phyloP scores from a whole-genome alignment of 2,329 filamentous ascomycete genomes.

The Tolypocladium pustulatum region DNA sequence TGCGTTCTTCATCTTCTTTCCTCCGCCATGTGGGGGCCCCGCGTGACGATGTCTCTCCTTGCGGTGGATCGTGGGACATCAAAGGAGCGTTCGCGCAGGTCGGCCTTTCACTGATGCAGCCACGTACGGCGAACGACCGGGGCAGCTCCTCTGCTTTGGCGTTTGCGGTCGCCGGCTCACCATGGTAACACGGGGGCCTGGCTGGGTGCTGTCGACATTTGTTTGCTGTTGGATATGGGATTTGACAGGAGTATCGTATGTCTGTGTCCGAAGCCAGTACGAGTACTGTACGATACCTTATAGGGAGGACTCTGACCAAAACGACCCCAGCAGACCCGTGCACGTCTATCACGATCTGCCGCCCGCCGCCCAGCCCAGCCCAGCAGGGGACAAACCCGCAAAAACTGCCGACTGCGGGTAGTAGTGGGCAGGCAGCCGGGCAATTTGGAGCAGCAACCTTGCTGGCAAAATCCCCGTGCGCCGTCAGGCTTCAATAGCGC shows the following conservation, averaged over 20 bases:
- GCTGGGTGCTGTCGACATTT: not conserved
- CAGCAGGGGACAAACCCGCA: not conserved
- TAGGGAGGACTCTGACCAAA: not conserved
- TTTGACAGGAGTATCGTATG: not conserved
- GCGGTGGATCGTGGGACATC: not conserved
- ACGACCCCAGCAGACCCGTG: not conserved
- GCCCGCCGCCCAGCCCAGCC: not conserved
- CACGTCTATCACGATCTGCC: not conserved
- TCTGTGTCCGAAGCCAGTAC: not conserved
- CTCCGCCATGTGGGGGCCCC: not conserved
- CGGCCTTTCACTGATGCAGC: too few species aligned
- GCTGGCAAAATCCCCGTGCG: not conserved
- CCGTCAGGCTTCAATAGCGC: not conserved
- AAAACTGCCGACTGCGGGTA: not conserved
- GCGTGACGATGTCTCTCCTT: not conserved
- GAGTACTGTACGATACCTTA: too few species aligned
- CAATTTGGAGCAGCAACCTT: not conserved
- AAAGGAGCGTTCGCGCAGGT: not conserved
- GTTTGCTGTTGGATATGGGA: not conserved
- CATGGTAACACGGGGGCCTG: too few species aligned
- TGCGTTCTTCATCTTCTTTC: not conserved
- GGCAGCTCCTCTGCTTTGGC: not conserved
- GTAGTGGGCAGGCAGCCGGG: not conserved
- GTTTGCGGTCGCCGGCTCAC: not conserved
- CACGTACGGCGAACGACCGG: too few species aligned